Evolutionary conservation across 2,329 filamentous ascomycete genomes (phyloP).

Genomic region (Aspergillus tubingensis): DNA sequence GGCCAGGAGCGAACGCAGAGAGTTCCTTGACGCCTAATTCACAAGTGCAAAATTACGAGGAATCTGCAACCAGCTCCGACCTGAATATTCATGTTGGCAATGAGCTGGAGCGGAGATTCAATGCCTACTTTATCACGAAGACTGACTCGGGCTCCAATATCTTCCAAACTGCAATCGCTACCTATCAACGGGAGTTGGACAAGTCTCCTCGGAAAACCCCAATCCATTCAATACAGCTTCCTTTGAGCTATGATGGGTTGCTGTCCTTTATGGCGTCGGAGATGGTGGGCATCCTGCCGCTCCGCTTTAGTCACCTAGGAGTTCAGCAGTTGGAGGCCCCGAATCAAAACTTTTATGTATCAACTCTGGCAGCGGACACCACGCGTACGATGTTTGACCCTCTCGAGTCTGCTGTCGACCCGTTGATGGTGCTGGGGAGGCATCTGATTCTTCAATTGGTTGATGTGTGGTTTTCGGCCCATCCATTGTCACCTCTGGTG

Average conservation of each 20-base stretch:
- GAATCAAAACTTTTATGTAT: conserved; percentile 1
- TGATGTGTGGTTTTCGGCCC: conserved; percentile 47
- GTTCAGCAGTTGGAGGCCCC: not conserved
- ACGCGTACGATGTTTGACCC: conserved; percentile 8
- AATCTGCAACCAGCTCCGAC: not conserved
- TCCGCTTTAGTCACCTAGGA: conserved; percentile 6
- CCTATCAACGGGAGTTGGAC: not conserved
- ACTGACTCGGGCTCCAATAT: not conserved
- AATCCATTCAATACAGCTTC: not conserved
- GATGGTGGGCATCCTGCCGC: conserved; percentile 11
- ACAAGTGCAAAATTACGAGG: not conserved
- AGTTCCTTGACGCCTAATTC: not conserved
- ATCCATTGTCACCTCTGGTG: conserved; percentile 44
- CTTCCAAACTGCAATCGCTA: conserved; percentile 3
- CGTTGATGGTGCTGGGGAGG: conserved; percentile 17
- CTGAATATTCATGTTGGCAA: not conserved
- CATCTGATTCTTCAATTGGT: conserved; percentile 33
- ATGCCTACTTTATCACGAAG: conserved; percentile 9
- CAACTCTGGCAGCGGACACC: conserved; percentile 6
- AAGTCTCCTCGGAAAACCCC: not conserved
- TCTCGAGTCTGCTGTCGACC: conserved; percentile 1
- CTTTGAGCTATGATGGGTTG: conserved; percentile 4
- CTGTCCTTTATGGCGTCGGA: conserved; percentile 9
- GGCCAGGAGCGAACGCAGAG: no score
- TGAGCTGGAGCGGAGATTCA: conserved; percentile 7